Base-by-base conservation (phyloP, 306 rosid genomes). In the Ormosia semicastrata region DNA sequence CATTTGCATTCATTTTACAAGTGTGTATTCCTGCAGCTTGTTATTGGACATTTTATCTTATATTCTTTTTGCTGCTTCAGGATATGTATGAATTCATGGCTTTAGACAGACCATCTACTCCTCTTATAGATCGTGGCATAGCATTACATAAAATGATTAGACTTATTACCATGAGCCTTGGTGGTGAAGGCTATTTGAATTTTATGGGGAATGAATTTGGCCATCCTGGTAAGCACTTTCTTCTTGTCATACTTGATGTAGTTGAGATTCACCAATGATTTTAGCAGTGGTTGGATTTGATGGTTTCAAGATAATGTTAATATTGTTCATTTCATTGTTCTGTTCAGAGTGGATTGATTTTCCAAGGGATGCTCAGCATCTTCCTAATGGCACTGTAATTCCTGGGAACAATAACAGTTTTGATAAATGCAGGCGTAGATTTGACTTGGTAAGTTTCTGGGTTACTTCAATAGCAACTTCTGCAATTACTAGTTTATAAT, bases 191-290 rank as follows among this genome's bases (percentile, higher is more conserved):
- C 64, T 95, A 95, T 84, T 82, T 95, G 81, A 95, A 95, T 86
- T 95, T 95, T 84, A 95, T 93, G 99, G 99, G 99, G 85, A 95
- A 95, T 89, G 99, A 95, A 87, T 95, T 95, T 59, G 99, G 99
- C 56, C 99, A 95, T 86, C 99, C 99, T 47, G 99, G 99, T 93
- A 89, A 86, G 86, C 66, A 44, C 77, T 56, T 14, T 37, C n/a
- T 43, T 73, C 65, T 24, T 44, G 52, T 49, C 43, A 49, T 82
- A 84, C 50, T 65, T 53, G 65, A 8, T 8, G 49, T 44, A 39
- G 57, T 66, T 56, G 81, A 39, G 64, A 77, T 79, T 82, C 54
- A 58, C 53, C 58, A 59, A 53, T 50, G 47, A 66, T 71, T 66
- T 41, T 53, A 58, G 36, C 58, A 33, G 66, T 58, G 66, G 36